Percentiles rank a stretch among this genome's conserved stretches.
These are phyloP conservation scores for Phoenix dactylifera DNA, from an alignment of 176 grass and related monocot species.

Conservation along the genomic window DNA sequence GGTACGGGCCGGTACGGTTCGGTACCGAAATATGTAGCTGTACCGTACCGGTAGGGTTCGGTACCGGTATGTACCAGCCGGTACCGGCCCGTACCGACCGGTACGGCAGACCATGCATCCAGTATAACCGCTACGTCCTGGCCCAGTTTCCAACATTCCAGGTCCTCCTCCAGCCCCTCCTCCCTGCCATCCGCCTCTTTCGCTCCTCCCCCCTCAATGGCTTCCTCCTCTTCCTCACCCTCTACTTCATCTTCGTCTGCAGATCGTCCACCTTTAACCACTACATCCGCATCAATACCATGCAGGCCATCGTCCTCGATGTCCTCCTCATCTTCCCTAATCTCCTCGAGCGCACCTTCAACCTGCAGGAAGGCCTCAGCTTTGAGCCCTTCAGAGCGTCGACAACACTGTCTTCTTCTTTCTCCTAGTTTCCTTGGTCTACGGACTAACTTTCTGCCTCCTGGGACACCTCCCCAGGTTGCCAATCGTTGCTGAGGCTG, in stretches of 20 bases:
- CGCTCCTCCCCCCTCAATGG: constrained; percentile 65
- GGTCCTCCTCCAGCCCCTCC: constrained; percentile 49
- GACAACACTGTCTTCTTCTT: constrained; percentile 90
- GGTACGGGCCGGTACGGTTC: no score
- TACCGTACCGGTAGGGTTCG: no score
- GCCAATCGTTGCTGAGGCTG: constrained; percentile 77
- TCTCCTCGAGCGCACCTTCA: constrained; percentile 55
- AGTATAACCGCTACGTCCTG: no score
- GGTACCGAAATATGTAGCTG: no score
- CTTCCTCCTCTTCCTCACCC: constrained; percentile 68
- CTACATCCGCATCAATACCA: constrained; percentile 88
- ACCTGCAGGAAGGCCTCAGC: constrained; percentile 33
- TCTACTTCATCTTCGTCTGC: constrained; percentile 84
- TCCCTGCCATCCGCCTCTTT: constrained; percentile 75
- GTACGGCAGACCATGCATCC: no score
- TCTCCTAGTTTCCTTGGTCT: constrained; percentile 64
- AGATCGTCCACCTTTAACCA: constrained; percentile 71
- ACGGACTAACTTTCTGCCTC: constrained; percentile 62
- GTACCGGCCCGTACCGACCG: no score
- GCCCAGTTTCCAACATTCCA: no score
- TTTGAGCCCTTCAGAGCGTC: constrained; percentile 52
- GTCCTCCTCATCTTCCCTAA: constrained; percentile 86
- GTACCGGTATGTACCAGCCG: no score
- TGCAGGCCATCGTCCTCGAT: constrained; percentile 90
- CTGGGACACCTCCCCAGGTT: constrained; percentile 64